phyloP scores from a whole-genome alignment of 441 rosid species.

The Pelargonium myrrhifolium region DNA sequence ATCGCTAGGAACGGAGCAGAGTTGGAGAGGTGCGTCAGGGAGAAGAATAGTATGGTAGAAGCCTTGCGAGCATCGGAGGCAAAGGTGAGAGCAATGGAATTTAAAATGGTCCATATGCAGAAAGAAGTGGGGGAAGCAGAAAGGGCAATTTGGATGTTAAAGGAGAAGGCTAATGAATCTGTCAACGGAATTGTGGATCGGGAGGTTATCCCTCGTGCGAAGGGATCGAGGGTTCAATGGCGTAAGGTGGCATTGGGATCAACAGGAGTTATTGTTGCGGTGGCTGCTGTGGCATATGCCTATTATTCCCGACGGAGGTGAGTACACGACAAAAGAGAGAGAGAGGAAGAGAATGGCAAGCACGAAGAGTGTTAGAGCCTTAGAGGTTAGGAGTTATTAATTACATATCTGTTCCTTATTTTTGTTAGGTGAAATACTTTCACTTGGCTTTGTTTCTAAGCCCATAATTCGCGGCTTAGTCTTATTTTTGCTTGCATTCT shows the following conservation, averaged over 20 bases:
- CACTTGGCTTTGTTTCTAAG: too few relatives aligned
- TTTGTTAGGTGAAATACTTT: too few relatives aligned
- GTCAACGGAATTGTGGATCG: slow-evolving; percentile 25
- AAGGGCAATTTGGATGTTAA: slow-evolving; percentile 27
- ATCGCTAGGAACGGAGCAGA: slow-evolving; percentile 24
- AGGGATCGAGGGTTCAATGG: slow-evolving; percentile 20
- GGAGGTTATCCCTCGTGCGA: not conserved
- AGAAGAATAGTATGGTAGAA: not conserved
- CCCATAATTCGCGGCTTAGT: too few relatives aligned
- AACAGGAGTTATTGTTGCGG: slow-evolving; percentile 39
- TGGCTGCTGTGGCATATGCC: slow-evolving; percentile 41
- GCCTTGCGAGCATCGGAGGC: slow-evolving; percentile 12
- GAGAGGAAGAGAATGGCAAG: too few relatives aligned
- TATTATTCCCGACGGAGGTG: slow-evolving; percentile 34
- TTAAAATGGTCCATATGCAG: slow-evolving; percentile 25
- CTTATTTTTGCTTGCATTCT: too few relatives aligned
- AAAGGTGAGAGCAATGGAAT: not conserved
- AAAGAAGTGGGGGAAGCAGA: slow-evolving; percentile 38
- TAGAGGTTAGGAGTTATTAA: slow-evolving; percentile 7
- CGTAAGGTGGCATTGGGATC: slow-evolving; percentile 47
- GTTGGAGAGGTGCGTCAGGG: slow-evolving; percentile 20
- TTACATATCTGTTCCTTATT: slow-evolving; percentile 23
- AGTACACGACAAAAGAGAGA: not conserved
- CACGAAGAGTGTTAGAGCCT: too few relatives aligned
- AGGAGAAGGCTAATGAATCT: slow-evolving; percentile 30